Evolutionary conservation across 495 filamentous ascomycete species (phyloP), one percentile per base, ranked within the genome.

Genomic region (Penicillium atrosanguineum): DNA sequence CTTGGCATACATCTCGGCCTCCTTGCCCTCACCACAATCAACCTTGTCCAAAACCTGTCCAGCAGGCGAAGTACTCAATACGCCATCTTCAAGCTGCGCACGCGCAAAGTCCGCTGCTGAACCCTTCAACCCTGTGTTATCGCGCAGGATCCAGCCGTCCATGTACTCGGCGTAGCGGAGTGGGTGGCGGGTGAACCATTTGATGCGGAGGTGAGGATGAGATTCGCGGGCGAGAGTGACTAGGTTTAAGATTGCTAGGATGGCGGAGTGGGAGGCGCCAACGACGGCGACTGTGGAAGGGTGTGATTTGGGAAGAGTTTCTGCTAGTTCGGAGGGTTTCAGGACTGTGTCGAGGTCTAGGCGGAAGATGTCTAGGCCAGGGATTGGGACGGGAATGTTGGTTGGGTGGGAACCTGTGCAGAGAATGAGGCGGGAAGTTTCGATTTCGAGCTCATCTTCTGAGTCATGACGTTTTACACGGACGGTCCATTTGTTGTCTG

Each of bases 121-220:
- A n/a, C 83, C 83, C 61, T 86, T 85, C 15, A 86, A 67, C 3
- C 83, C 83, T 4, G 83, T 85, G 65, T 85, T 86, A 53, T 86
- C 83, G 44, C 79, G 79, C 47, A 83, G 64, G 46, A 84, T 81
- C 82, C 82, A 86, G 47, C 78, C 81, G 44, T 82, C 80, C 68
- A 70, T 82, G 62, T 74, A 81, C 59, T 82, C 78, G 15, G 83
- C 83, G 43, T 86, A 86, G 45, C 81, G 79, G 26, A 85, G 75
- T 0, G 73, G 65, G 53, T 83, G 81, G 2, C 83, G 78, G 0
- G 80, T 83, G 63, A 85, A 82, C 82, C 82, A 85, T 42, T 79
- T 80, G 15, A 85, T 69, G 26, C 76, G 80, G 6, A 86, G 70
- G 9, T 69, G 56, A 0, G 79, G 77, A 50, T 84, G 80, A 0